Base-by-base conservation (phyloP, 164 flowering plant genomes). In the Liquidambar formosana region DNA sequence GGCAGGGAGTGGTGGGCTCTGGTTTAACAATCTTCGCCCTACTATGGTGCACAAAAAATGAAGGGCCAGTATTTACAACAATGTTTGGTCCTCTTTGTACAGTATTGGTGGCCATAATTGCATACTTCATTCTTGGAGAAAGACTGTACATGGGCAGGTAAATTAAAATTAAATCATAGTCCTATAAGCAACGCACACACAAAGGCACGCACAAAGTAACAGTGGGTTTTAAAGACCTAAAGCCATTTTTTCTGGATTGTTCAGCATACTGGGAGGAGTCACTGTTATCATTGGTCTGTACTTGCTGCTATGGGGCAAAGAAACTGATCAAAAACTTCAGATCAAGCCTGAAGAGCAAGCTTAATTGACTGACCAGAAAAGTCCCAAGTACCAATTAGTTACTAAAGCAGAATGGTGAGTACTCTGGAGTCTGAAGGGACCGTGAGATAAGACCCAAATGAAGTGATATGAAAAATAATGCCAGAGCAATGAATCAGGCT, bases 1-100 rank as follows among this genome's bases (percentile, higher is more conserved):
- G 66, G 77, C 82, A 92, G 98, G 98, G 93, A 76, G 79, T 89
- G 1, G 82, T 83, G 12, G 69, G 82, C 53, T 87, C 95, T 8
- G 91, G 95, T 52, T 53, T 90, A 12, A 68, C 85, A 13, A 58
- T 85, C 45, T 88, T 71, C 77, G 45, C 86, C 57, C 94, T 84
- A 72, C 82, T 89, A n/a, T 93, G 93, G 91, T 83, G 90, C 81
- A 89, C 85, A 4, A 86, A 88, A 73, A 65, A 76, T 67, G 89
- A 79, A 71, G 96, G 93, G 8, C 96, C 96, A 10, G 95, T 91
- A 59, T 89, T 92, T 75, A 91, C 89, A 28, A 88, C 97, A 60
- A 88, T 93, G 89, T 91, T 89, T 69, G 91, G 87, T 71, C 98
- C 98, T 5, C 78, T 92, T 11, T 76, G 83, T 12, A 85, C 95